Conservation (phyloP, 2,329 filamentous ascomycete species). For the Fusarium keratoplasticum region DNA sequence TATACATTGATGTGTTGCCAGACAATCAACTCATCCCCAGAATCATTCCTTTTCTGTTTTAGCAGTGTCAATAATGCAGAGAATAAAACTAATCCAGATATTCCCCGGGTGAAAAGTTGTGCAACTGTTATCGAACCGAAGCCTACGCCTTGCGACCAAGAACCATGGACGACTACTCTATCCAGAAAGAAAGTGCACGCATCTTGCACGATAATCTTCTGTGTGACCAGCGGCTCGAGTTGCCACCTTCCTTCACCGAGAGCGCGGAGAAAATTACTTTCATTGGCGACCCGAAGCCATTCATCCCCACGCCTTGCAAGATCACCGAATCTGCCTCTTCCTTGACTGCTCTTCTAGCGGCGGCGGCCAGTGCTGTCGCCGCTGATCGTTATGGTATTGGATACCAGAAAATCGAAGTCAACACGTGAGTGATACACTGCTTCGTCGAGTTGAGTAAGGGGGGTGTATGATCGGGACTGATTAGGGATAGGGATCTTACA, state of each 20-base stretch:
- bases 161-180: not conserved
- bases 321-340: conserved; percentile 20
- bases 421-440: not conserved
- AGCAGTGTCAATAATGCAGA: not conserved
- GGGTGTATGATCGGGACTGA: not conserved
- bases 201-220: not conserved
- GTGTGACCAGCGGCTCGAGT: not conserved
- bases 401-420: conserved; percentile 20
- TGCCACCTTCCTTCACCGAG: conserved; percentile 6
- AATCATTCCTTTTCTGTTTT: not conserved
- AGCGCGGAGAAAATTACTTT: conserved; percentile 17
- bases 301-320: conserved; percentile 23
- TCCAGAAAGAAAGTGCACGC: not conserved
- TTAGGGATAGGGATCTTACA: conserved; percentile 8
- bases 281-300: conserved; percentile 15
- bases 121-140: not conserved
- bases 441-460: not conserved
- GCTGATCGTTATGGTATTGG: conserved; percentile 19
- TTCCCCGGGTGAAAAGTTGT: not conserved
- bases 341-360: conserved; percentile 15
- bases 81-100: not conserved
- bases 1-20: not conserved
- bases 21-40: not conserved
- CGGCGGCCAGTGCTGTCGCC: conserved; percentile 16
- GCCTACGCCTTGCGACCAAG: not conserved